Evolutionary conservation across 495 filamentous ascomycete genomes (phyloP).

Genomic region (Friedmanniomyces simplex): DNA sequence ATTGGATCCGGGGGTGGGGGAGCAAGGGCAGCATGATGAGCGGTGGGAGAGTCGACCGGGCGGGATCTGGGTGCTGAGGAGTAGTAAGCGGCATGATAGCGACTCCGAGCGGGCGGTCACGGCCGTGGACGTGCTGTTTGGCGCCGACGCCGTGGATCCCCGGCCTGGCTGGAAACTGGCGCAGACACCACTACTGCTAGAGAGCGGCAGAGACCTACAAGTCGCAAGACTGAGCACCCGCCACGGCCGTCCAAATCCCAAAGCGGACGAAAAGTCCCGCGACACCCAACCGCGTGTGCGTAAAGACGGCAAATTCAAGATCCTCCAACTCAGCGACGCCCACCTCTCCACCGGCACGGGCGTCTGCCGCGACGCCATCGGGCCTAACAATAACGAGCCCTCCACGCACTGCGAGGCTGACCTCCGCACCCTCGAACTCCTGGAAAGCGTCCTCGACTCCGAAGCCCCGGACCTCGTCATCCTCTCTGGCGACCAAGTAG

Average conservation of each 20-base stretch:
- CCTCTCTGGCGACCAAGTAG: constrained; percentile 86
- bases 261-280: not conserved
- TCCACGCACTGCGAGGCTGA: constrained; percentile 82
- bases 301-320: constrained; percentile 92
- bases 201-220: constrained; percentile 24
- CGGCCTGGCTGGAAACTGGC: constrained; percentile 70
- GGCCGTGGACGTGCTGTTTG: constrained; percentile 82
- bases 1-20: constrained; percentile 55
- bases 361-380: constrained; percentile 65
- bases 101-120: constrained; percentile 72
- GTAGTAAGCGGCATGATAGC: constrained; percentile 61
- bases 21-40: constrained; percentile 46
- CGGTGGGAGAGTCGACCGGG: constrained; percentile 71
- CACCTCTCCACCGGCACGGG: constrained; percentile 87
- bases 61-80: constrained; percentile 82
- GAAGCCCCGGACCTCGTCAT: constrained; percentile 90
- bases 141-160: constrained; percentile 85
- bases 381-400: constrained; percentile 69
- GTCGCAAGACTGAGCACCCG: too few relatives aligned
- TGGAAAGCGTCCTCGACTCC: constrained; percentile 68
- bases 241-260: constrained; percentile 24
- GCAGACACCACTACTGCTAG: constrained; percentile 57
- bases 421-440: constrained; percentile 80
- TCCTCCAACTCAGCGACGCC: constrained; percentile 85
- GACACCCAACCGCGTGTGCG: constrained; percentile 49